Conservation (phyloP, 169 alveolate species). For the Cryptosporidium ryanae region DNA sequence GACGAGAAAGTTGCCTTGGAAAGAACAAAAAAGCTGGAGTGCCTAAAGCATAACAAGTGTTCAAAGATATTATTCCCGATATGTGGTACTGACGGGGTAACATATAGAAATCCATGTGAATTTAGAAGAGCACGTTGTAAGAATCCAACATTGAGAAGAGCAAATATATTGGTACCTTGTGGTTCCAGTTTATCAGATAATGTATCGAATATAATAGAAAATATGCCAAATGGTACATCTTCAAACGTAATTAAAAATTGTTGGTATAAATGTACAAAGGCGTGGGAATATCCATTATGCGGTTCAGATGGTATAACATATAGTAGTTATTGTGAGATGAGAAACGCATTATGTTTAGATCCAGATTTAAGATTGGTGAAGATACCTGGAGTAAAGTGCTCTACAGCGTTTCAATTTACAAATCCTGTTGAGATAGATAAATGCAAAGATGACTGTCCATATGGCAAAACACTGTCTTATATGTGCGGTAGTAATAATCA, state of each 20-base stretch:
- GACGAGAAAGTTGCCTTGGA: conserved; percentile 51
- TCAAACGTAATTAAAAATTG: background rate
- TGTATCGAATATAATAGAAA: conserved; percentile 34
- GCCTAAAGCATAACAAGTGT: conserved; percentile 35
- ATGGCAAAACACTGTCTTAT: conserved; percentile 49
- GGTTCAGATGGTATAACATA: conserved; percentile 75
- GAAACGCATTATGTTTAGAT: conserved; percentile 69
- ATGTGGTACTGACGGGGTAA: conserved; percentile 68
- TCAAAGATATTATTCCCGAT: conserved; percentile 29
- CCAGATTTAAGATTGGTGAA: conserved; percentile 71
- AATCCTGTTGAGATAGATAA: conserved; percentile 58
- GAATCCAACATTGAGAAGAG: conserved; percentile 44
- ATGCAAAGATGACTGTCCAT: conserved; percentile 51
- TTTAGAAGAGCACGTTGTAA: conserved; percentile 61
- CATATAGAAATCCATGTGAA: conserved; percentile 66
- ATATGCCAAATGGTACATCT: conserved; percentile 54
- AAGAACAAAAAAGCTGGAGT: conserved; percentile 35
- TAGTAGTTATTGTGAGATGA: conserved; percentile 73
- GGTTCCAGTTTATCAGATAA: conserved; percentile 49
- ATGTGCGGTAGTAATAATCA: conserved; percentile 64
- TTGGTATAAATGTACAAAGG: conserved; percentile 71
- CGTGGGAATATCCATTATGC: conserved; percentile 70
- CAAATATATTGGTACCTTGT: conserved; percentile 52
- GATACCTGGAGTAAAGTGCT: conserved; percentile 65
- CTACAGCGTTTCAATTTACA: conserved; percentile 55